Evolutionary conservation across 441 rosid species (phyloP).

Genomic region (Populus hybrid): DNA sequence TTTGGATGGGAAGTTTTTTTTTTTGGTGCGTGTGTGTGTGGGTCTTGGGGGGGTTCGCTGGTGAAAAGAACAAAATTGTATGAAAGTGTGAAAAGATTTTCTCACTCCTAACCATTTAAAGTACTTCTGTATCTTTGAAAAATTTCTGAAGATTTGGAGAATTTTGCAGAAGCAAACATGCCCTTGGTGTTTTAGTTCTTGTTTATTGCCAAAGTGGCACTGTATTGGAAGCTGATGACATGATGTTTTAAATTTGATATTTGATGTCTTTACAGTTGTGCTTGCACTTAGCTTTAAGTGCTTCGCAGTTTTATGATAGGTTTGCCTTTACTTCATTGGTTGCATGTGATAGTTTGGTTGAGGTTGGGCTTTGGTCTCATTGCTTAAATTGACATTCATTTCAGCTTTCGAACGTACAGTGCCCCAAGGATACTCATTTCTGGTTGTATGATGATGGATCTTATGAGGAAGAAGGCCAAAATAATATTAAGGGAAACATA

Average conservation of each 20-base stretch:
- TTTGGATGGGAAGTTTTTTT: no score
- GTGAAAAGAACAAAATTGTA: no score
- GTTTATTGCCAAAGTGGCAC: neutral
- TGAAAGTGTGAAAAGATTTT: no score
- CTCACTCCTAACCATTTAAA: neutral
- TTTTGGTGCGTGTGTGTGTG: no score
- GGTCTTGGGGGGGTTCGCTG: no score
- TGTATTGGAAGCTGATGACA: neutral
- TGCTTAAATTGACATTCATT: no score
- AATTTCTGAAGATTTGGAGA: neutral
- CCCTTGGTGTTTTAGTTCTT: neutral
- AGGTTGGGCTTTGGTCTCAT: no score
- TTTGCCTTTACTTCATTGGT: neutral
- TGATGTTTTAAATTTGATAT: neutral
- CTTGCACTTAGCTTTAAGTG: neutral
- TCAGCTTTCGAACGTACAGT: constrained; percentile 32
- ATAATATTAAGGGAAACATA: constrained; percentile 19
- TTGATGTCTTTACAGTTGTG: neutral
- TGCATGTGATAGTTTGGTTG: neutral
- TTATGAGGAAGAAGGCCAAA: constrained; percentile 50
- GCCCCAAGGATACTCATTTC: constrained; percentile 45
- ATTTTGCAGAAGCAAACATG: neutral
- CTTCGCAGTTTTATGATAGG: neutral
- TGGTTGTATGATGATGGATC: constrained; percentile 49
- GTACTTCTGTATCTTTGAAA: neutral